phyloP scores from a whole-genome alignment of 176 grass and related monocot species.

The Oryza meridionalis region DNA sequence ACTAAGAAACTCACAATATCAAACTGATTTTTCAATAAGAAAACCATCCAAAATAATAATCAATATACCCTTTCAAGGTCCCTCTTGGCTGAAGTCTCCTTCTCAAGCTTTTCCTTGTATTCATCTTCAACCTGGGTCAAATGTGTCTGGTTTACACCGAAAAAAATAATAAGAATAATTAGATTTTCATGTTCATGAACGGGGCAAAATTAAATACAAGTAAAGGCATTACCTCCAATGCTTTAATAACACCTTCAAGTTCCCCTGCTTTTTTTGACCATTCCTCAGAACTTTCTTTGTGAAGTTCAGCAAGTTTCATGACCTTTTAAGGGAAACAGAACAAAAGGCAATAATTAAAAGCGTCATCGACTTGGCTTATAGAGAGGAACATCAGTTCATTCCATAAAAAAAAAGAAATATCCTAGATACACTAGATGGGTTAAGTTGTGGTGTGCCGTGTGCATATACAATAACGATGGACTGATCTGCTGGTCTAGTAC shows the following conservation, averaged over 20 bases:
- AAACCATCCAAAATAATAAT: neutral
- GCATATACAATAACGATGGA: neutral
- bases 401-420: neutral
- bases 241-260: slow-evolving; percentile 99
- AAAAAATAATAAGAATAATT: slow-evolving; percentile 32
- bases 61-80: slow-evolving; percentile 75
- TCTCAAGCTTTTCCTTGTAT: slow-evolving; percentile 90
- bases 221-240: slow-evolving; percentile 74
- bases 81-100: slow-evolving; percentile 62
- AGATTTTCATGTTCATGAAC: slow-evolving; percentile 12
- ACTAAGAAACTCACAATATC: neutral
- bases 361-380: neutral
- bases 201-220: slow-evolving; percentile 14
- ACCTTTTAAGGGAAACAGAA: slow-evolving; percentile 57
- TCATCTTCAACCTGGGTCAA: slow-evolving; percentile 90
- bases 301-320: slow-evolving; percentile 80
- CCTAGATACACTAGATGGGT: neutral
- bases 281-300: slow-evolving; percentile 92
- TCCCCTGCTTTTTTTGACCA: slow-evolving; percentile 91
- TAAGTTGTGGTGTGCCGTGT: neutral
- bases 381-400: neutral
- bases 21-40: neutral
- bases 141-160: slow-evolving; percentile 66
- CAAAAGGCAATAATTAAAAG: slow-evolving; percentile 6
- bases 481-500: neutral